These are phyloP conservation scores for Rhizophagus prolifer DNA, from an alignment of 192 early-diverging fungal genomes.

Conservation along the genomic window DNA sequence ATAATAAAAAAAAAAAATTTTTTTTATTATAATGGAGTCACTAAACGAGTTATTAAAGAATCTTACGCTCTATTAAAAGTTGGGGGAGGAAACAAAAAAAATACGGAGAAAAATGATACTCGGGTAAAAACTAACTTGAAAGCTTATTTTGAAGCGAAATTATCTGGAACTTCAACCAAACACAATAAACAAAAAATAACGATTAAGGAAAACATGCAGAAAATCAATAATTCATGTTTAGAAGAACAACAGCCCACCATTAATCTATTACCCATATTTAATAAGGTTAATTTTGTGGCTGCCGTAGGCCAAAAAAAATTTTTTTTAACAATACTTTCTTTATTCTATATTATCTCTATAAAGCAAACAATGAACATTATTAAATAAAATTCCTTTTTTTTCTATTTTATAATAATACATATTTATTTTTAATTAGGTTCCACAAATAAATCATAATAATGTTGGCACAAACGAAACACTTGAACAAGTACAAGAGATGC, in stretches of 20 bases:
- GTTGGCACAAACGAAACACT: slow-evolving; percentile 81
- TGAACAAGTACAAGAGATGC: slow-evolving; percentile 83
- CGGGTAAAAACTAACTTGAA: background rate
- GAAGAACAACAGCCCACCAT: background rate
- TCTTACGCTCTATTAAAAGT: background rate
- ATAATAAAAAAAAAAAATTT: background rate
- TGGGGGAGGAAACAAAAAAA: background rate
- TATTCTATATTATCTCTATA: background rate
- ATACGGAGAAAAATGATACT: background rate
- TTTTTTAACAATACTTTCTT: background rate
- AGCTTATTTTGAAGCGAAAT: background rate
- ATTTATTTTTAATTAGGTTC: slow-evolving; percentile 59
- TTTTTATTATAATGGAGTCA: background rate
- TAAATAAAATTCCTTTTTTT: background rate
- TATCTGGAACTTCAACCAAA: background rate
- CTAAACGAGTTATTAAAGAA: background rate
- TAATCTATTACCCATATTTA: background rate
- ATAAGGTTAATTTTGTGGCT: background rate
- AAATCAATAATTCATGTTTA: background rate
- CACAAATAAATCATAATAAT: slow-evolving; percentile 92
- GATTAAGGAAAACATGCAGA: background rate
- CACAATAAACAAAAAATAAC: background rate
- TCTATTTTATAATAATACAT: background rate
- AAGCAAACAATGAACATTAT: background rate
- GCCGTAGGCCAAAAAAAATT: background rate